A percentile compares a stretch with the other conserved stretches of the same genome.
Evolutionary conservation across 2,329 filamentous ascomycete species (phyloP).

Genomic region (Paecilomyces dactylethromorphus): DNA sequence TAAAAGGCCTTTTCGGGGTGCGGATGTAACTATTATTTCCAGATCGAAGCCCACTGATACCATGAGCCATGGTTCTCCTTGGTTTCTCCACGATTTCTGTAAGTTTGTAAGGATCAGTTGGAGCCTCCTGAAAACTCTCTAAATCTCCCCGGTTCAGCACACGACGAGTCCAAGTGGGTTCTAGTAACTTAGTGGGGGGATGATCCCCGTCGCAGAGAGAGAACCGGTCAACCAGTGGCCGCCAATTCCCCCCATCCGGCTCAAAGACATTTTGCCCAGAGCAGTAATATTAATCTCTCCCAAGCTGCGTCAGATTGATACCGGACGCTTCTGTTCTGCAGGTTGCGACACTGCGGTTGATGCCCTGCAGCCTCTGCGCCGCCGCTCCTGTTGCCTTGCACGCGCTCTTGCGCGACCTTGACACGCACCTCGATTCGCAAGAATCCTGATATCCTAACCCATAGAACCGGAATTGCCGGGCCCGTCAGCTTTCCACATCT

Average conservation of each 20-base stretch:
- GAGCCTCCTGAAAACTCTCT: neutral
- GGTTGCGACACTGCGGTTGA: neutral
- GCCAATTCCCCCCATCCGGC: neutral
- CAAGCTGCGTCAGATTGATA: neutral
- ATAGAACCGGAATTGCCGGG: neutral
- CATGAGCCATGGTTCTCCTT: neutral
- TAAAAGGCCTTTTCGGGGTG: neutral
- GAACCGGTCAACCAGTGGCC: neutral
- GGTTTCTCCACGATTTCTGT: neutral
- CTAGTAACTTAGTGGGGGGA: neutral
- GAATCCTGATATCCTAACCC: neutral
- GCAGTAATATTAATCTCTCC: neutral
- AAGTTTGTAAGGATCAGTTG: neutral
- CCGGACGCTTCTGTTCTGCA: neutral
- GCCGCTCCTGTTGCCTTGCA: neutral
- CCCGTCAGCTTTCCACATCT: neutral
- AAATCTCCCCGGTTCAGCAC: neutral
- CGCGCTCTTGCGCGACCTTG: neutral
- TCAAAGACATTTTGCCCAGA: neutral
- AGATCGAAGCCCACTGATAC: neutral
- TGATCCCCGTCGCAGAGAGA: neutral
- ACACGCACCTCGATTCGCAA: neutral
- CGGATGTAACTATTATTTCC: neutral
- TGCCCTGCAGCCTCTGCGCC: neutral
- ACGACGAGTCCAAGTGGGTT: neutral